phyloP scores from a whole-genome alignment of 257 asterid species.

The Henckelia pumila region DNA sequence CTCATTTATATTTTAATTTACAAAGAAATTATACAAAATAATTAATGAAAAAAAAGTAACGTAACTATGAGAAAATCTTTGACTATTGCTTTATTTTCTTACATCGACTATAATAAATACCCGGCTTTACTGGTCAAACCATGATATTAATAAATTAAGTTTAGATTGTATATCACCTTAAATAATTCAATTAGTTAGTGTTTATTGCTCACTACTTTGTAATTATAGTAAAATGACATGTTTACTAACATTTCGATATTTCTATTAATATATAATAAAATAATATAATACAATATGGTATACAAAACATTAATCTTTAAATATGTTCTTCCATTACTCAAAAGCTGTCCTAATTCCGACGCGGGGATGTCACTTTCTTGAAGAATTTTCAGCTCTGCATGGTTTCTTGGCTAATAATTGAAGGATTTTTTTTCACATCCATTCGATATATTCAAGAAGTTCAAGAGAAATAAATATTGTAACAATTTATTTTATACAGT shows the following conservation, averaged over 20 bases:
- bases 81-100: constrained; percentile 41
- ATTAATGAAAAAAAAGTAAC: neutral
- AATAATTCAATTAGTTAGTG: constrained; percentile 1
- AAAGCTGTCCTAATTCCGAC: constrained; percentile 12
- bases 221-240: too few species aligned
- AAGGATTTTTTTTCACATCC: neutral
- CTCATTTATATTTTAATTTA: neutral
- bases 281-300: too few species aligned
- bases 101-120: constrained; percentile 32
- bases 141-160: constrained; percentile 29
- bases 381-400: constrained; percentile 20
- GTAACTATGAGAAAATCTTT: constrained; percentile 27
- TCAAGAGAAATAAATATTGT: too few species aligned
- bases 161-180: neutral
- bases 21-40: too few species aligned
- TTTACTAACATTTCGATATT: too few species aligned
- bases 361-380: constrained; percentile 16
- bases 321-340: neutral
- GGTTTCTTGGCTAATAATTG: neutral
- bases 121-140: constrained; percentile 44
- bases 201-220: constrained; percentile 13
- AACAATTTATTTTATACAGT: neutral
- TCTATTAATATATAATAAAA: too few species aligned
- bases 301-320: too few species aligned
- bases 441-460: neutral